Conservation (phyloP, 495 filamentous ascomycete species). For the Tricharina praecox region DNA sequence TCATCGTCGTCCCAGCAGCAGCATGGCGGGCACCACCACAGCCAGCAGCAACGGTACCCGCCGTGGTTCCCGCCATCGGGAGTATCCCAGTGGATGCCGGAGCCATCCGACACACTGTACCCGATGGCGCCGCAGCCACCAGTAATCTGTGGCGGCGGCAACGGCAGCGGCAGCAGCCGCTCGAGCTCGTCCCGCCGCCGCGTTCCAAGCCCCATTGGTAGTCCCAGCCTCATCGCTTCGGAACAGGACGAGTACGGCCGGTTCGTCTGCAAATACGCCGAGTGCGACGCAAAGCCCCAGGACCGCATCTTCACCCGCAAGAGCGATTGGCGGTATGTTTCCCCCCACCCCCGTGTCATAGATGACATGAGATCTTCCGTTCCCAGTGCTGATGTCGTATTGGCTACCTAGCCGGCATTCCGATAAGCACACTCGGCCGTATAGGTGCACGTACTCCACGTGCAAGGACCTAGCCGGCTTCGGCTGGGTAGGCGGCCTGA, state of each 20-base stretch:
- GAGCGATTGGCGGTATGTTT: slow-evolving; percentile 5
- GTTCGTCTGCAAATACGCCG: neutral
- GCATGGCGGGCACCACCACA: neutral
- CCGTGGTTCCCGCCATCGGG: neutral
- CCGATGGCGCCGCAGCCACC: neutral
- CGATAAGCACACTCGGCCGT: slow-evolving; percentile 90
- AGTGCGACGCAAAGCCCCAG: neutral
- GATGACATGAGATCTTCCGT: too few species aligned
- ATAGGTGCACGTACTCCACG: slow-evolving; percentile 55
- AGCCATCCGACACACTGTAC: neutral
- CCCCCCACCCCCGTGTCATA: too few species aligned
- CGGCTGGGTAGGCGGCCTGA: slow-evolving; percentile 76
- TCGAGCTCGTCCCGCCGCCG: too few species aligned
- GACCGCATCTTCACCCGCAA: slow-evolving; percentile 8
- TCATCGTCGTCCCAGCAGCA: neutral
- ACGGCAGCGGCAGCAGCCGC: too few species aligned
- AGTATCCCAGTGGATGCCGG: neutral
- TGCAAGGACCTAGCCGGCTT: slow-evolving; percentile 86
- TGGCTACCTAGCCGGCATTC: slow-evolving; percentile 67
- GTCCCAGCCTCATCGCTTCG: neutral
- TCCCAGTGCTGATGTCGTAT: neutral
- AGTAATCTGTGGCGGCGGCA: neutral
- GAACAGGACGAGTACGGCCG: slow-evolving; percentile 3
- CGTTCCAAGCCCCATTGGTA: neutral
- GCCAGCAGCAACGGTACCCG: neutral